Percentiles rank a stretch among this genome's conserved stretches.
These are phyloP conservation scores for Hypocreales sp. DNA, from an alignment of 2,329 filamentous ascomycete genomes.

Conservation along the genomic window DNA sequence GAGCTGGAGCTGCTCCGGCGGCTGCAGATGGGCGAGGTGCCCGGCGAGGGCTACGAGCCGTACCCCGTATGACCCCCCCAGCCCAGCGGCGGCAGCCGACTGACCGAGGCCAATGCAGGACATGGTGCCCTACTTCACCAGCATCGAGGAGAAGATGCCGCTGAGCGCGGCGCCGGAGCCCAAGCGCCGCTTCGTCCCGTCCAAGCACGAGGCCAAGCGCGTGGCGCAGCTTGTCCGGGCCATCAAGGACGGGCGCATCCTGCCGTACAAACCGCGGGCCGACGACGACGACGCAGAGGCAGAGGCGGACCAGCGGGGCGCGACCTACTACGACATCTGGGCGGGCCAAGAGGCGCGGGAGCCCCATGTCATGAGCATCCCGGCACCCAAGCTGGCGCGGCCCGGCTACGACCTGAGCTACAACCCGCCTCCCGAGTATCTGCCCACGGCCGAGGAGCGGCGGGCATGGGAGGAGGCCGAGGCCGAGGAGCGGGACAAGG, in stretches of 20 bases:
- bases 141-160: conserved; percentile 84
- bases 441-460: conserved; percentile 73
- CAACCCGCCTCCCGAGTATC: conserved; percentile 87
- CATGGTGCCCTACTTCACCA: conserved; percentile 87
- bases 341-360: conserved; percentile 74
- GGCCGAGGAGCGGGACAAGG: conserved; percentile 78
- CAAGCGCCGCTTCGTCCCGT: conserved; percentile 88
- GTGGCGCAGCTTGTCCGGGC: conserved; percentile 96
- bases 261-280: conserved; percentile 67
- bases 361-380: conserved; percentile 85
- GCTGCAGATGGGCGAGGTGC: conserved; percentile 77
- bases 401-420: conserved; percentile 94
- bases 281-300: conserved; percentile 57
- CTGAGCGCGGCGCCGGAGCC: conserved; percentile 88
- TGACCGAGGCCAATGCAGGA: too few relatives aligned
- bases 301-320: too few relatives aligned
- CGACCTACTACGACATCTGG: conserved; percentile 80
- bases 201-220: conserved; percentile 90
- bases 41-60: conserved; percentile 78
- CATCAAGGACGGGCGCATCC: conserved; percentile 83
- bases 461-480: conserved; percentile 74
- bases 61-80: conserved; percentile 63
- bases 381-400: conserved; percentile 82
- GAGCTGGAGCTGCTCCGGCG: conserved; percentile 80
- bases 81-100: too few relatives aligned